phyloP scores from a whole-genome alignment of 148 eudicot genomes.

The Diospyros lotus region DNA sequence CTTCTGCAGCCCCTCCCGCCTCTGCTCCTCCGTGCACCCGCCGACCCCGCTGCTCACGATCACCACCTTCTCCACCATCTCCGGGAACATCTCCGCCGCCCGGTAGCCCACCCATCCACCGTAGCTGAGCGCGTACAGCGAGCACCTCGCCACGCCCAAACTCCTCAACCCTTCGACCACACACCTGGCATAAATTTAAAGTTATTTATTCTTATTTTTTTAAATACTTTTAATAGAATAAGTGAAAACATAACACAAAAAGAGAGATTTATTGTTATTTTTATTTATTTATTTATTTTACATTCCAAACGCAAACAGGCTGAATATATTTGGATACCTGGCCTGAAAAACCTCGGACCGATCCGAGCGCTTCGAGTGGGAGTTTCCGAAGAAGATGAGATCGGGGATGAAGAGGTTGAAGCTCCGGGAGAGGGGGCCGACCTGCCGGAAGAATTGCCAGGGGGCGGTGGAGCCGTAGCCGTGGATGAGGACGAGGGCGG shows the following conservation, averaged over 20 bases:
- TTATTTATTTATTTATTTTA: too few species aligned
- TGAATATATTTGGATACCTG: not conserved
- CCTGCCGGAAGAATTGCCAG: constrained; percentile 47
- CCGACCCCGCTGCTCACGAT: constrained; percentile 60
- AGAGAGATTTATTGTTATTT: too few species aligned
- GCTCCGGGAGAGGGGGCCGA: constrained; percentile 24
- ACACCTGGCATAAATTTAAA: constrained; percentile 10
- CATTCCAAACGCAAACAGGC: too few species aligned
- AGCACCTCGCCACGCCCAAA: constrained; percentile 43
- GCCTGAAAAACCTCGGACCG: constrained; percentile 56
- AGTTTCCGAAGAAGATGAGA: constrained; percentile 59
- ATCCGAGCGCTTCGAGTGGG: constrained; percentile 31
- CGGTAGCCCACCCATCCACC: constrained; percentile 66
- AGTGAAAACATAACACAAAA: too few species aligned
- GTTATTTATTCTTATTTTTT: too few species aligned
- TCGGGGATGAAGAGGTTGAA: constrained; percentile 71
- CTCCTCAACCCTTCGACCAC: constrained; percentile 42
- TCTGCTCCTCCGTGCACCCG: constrained; percentile 36
- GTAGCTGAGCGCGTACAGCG: constrained; percentile 53
- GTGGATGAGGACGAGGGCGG: constrained; percentile 50
- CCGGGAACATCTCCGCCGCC: constrained; percentile 57
- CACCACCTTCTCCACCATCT: constrained; percentile 48
- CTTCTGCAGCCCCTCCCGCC: not conserved
- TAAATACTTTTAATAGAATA: too few species aligned
- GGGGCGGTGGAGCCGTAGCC: constrained; percentile 57